phyloP scores from a whole-genome alignment of 306 rosid genomes.

The Lagenaria siceraria region DNA sequence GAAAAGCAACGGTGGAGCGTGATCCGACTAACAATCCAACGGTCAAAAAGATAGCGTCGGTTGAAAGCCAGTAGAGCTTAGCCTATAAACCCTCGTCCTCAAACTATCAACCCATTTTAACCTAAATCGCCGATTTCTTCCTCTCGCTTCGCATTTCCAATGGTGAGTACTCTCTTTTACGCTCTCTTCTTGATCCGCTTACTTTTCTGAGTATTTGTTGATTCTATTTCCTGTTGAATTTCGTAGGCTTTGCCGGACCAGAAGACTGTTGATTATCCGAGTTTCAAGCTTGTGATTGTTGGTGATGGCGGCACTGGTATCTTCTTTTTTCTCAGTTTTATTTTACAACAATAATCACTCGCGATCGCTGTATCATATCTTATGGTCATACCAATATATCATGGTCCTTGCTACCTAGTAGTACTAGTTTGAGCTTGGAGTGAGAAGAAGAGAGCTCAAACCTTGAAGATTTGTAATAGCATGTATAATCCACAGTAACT shows the following conservation, averaged over 20 bases:
- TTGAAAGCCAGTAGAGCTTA: background rate
- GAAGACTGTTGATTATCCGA: conserved; percentile 28
- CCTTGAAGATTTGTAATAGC: background rate
- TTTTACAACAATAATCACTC: background rate
- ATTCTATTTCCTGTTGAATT: background rate
- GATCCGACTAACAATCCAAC: background rate
- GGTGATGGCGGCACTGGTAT: conserved; percentile 79
- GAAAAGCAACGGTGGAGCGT: background rate
- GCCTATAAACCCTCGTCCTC: background rate
- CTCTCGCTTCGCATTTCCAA: background rate
- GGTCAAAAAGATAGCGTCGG: background rate
- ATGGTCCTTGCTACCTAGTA: background rate
- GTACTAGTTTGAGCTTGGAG: background rate
- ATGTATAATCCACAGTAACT: background rate
- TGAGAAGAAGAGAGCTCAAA: background rate
- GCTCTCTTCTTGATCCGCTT: no score
- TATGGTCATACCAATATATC: background rate
- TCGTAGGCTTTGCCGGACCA: background rate
- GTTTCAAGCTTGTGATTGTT: conserved; percentile 65
- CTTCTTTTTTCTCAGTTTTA: background rate
- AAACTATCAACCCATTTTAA: background rate
- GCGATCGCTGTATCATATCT: background rate
- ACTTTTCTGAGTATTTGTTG: background rate
- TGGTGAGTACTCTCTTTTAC: background rate
- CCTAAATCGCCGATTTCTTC: background rate